A percentile compares a stretch with the other conserved stretches of the same genome.
Evolutionary conservation across 441 rosid species (phyloP).

Genomic region (Flueggea neowawraea): DNA sequence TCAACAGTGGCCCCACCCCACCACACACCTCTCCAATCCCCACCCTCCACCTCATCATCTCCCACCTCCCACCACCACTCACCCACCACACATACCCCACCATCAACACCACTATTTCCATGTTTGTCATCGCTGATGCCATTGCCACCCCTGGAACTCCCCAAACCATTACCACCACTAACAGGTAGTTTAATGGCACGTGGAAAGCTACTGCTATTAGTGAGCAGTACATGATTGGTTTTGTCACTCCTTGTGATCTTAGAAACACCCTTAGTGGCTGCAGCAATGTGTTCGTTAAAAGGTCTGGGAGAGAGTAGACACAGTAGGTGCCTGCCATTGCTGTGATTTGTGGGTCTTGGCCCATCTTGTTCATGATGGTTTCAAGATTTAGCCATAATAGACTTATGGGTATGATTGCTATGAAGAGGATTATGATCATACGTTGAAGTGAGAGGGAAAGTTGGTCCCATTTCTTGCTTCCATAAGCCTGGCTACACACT

Average conservation of each 20-base stretch:
- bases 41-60: conserved; percentile 38
- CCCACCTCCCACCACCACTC: conserved; percentile 39
- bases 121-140: conserved; percentile 87
- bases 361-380: conserved; percentile 75
- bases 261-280: conserved; percentile 83
- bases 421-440: conserved; percentile 75
- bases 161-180: conserved; percentile 50
- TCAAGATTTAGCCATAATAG: conserved; percentile 85
- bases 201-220: conserved; percentile 72
- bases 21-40: conserved; percentile 39
- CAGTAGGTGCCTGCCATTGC: conserved; percentile 83
- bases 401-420: conserved; percentile 75
- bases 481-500: conserved; percentile 94
- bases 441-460: conserved; percentile 82
- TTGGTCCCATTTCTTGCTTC: conserved; percentile 88
- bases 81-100: conserved; percentile 73
- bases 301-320: conserved; percentile 84
- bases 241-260: conserved; percentile 79
- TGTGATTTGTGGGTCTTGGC: conserved; percentile 80
- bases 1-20: conserved; percentile 73
- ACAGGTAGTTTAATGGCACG: conserved; percentile 72
- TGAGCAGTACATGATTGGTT: conserved; percentile 96
- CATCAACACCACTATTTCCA: conserved; percentile 74
- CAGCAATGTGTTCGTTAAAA: conserved; percentile 73
- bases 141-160: conserved; percentile 96